Percentiles rank a stretch among this genome's conserved stretches.
Evolutionary conservation across 108 stramenopile species (phyloP).

Genomic region (Pseudonitzschia pungens): DNA sequence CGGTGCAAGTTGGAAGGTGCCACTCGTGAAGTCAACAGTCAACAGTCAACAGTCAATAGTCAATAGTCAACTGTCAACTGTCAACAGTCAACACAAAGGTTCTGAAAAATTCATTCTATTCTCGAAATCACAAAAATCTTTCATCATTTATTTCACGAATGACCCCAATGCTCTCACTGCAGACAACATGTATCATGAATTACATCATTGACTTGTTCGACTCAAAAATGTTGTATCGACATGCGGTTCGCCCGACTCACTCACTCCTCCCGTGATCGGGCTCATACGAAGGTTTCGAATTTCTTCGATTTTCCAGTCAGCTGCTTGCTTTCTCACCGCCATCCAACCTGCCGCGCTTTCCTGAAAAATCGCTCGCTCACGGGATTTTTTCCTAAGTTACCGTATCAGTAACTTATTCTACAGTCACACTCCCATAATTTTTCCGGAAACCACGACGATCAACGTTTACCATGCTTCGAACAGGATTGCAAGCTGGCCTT

Average conservation of each 20-base stretch:
- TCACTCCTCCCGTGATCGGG: neutral
- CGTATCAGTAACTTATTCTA: neutral
- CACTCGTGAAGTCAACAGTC: no score
- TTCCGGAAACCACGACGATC: neutral
- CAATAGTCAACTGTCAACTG: no score
- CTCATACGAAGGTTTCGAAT: neutral
- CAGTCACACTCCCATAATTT: neutral
- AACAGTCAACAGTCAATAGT: no score
- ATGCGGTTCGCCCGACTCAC: neutral
- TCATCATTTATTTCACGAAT: no score
- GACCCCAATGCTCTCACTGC: no score
- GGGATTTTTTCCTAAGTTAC: neutral
- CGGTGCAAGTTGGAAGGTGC: no score
- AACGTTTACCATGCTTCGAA: constrained; percentile 8
- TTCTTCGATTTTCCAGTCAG: constrained; percentile 11
- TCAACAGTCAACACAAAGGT: no score
- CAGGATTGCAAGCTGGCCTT: constrained; percentile 16
- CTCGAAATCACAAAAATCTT: no score
- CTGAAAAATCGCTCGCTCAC: neutral
- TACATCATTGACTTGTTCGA: neutral
- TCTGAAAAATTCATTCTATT: no score
- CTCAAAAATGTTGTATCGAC: no score
- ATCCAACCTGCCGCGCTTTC: neutral
- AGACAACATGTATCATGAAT: no score
- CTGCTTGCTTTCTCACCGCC: neutral